These are phyloP conservation scores for Stentor coeruleus DNA, from an alignment of 73 alveolate genomes.

Conservation along the genomic window DNA sequence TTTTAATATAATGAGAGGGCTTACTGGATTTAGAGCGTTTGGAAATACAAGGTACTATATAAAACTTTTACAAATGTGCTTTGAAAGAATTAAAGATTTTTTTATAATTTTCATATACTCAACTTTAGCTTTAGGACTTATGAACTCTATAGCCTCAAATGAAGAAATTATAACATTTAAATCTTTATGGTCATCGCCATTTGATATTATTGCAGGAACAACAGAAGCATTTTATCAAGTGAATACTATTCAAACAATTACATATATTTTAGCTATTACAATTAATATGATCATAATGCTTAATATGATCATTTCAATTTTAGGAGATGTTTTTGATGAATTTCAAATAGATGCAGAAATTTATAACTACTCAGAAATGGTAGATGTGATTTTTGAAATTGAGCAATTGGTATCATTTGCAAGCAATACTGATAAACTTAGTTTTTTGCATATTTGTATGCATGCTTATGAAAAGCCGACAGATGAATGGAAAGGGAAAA, in stretches of 20 bases:
- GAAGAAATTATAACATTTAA: not conserved
- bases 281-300: not conserved
- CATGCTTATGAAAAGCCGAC: too few species aligned
- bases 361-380: not conserved
- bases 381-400: not conserved
- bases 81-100: too few species aligned
- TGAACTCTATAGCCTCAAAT: not conserved
- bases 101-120: not conserved
- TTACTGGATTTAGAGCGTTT: not conserved
- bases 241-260: not conserved
- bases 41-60: not conserved
- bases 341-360: not conserved
- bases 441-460: too few species aligned
- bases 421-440: too few species aligned
- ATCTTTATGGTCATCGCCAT: not conserved
- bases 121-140: not conserved
- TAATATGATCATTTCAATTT: not conserved
- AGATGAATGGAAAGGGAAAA: too few species aligned
- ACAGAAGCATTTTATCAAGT: not conserved
- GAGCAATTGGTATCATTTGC: too few species aligned
- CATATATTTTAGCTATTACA: not conserved
- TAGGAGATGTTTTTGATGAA: not conserved
- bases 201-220: not conserved
- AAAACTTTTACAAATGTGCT: not conserved
- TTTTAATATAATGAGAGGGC: not conserved